These are phyloP conservation scores for Mortierella claussenii DNA, from an alignment of 192 early-diverging fungal species.

Conservation along the genomic window DNA sequence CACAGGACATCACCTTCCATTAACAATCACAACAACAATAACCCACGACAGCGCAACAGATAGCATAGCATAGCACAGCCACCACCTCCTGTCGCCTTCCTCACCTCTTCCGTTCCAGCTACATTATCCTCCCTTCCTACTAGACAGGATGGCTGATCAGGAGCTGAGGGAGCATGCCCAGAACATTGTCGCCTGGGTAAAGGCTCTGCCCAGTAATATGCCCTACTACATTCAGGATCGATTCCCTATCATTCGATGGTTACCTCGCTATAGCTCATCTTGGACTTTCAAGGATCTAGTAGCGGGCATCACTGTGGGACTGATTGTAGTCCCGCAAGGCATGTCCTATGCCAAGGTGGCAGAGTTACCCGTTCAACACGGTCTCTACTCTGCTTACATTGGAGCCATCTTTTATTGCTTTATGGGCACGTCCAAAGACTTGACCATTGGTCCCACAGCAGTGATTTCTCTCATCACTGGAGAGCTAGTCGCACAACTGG, in stretches of 20 bases:
- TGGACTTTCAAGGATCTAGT: conserved; percentile 63
- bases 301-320: conserved; percentile 76
- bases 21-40: neutral
- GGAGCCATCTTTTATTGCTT: conserved; percentile 70
- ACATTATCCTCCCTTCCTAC: neutral
- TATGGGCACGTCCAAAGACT: conserved; percentile 78
- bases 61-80: too few relatives aligned
- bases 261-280: conserved; percentile 20
- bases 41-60: too few relatives aligned
- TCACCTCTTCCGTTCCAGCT: neutral
- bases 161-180: conserved; percentile 15
- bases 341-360: conserved; percentile 79
- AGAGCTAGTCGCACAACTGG: conserved; percentile 14
- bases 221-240: conserved; percentile 16
- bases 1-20: neutral
- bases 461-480: conserved; percentile 26
- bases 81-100: neutral
- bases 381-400: conserved; percentile 75
- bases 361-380: conserved; percentile 70
- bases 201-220: conserved; percentile 10
- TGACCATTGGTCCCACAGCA: conserved; percentile 74
- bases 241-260: conserved; percentile 21
- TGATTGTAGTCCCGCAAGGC: conserved; percentile 76
- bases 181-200: neutral
- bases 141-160: conserved; percentile 14